phyloP scores from a whole-genome alignment of 2,329 filamentous ascomycete genomes.

The Ceratocystis diversiconidia region DNA sequence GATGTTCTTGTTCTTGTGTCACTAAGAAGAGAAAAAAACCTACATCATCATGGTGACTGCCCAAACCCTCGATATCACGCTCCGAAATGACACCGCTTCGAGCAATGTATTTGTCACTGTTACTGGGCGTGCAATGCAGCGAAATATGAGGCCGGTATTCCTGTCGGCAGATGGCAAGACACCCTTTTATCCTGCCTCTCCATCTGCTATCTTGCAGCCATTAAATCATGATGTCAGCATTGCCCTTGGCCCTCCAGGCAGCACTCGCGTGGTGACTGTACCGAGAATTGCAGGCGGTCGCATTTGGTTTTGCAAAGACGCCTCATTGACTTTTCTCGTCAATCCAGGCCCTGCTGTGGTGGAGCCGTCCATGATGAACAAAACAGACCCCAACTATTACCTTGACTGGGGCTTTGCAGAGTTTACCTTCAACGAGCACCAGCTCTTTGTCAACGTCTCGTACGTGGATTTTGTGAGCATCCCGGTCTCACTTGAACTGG shows the following conservation, averaged over 20 bases:
- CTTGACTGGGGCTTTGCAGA: conserved; percentile 54
- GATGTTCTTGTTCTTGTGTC: no score
- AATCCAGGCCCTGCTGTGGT: conserved; percentile 61
- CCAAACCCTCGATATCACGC: conserved; percentile 39
- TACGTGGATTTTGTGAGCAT: conserved; percentile 63
- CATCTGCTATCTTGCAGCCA: conserved; percentile 34
- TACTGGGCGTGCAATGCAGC: conserved; percentile 48
- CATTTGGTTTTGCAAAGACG: conserved; percentile 54
- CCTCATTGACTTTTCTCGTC: conserved; percentile 50
- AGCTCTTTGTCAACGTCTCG: conserved; percentile 55
- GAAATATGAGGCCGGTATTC: conserved; percentile 45
- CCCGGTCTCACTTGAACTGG: conserved; percentile 45
- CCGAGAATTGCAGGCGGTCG: conserved; percentile 57
- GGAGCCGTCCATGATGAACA: conserved; percentile 58
- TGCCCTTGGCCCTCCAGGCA: conserved; percentile 45
- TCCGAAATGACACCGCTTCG: conserved; percentile 52
- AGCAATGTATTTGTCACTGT: conserved; percentile 51
- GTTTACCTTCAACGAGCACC: conserved; percentile 47
- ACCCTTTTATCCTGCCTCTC: conserved; percentile 49
- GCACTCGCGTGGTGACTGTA: conserved; percentile 45
- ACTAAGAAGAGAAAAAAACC: neutral
- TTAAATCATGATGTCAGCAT: conserved; percentile 49
- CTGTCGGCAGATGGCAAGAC: conserved; percentile 52
- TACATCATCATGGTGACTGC: conserved; percentile 22
- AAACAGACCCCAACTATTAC: conserved; percentile 46